These are phyloP conservation scores for Penicillium sp. DNA, from an alignment of 2,329 filamentous ascomycete genomes.

Conservation along the genomic window DNA sequence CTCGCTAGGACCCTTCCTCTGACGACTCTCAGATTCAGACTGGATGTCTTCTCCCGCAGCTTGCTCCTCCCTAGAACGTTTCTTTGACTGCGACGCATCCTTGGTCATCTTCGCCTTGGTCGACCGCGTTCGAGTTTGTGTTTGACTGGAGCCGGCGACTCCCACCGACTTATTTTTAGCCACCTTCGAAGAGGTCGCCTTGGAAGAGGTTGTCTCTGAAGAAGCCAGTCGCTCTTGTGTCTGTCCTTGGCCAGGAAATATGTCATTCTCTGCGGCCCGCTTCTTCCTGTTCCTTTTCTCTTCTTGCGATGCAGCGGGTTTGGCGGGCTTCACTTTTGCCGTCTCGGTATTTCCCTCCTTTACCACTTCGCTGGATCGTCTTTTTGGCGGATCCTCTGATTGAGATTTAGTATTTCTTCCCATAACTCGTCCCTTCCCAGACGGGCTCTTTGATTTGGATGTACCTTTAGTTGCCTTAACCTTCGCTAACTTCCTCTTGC, in stretches of 20 bases:
- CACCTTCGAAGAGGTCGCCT: no score
- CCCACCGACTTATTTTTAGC: no score
- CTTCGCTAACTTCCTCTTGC: not conserved
- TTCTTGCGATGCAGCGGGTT: not conserved
- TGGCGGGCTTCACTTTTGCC: no score
- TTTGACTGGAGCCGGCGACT: not conserved
- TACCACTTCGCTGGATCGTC: not conserved
- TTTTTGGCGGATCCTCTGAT: not conserved
- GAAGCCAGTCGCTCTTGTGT: not conserved
- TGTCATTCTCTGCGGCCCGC: not conserved
- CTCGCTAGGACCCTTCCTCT: not conserved
- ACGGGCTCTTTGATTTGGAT: not conserved
- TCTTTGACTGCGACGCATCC: not conserved
- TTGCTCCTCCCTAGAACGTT: not conserved
- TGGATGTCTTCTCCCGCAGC: not conserved
- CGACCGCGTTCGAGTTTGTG: not conserved
- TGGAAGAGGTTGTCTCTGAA: no score
- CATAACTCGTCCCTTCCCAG: not conserved
- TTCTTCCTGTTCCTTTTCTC: not conserved
- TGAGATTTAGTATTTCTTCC: not conserved
- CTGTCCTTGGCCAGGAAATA: not conserved
- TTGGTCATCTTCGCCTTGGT: not conserved
- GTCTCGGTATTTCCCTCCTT: not conserved
- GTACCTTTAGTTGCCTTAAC: not conserved
- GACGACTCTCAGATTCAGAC: not conserved